These are phyloP conservation scores for Strobilomyces echinocephalus DNA, from an alignment of 768 basidiomycete species.

Conservation along the genomic window DNA sequence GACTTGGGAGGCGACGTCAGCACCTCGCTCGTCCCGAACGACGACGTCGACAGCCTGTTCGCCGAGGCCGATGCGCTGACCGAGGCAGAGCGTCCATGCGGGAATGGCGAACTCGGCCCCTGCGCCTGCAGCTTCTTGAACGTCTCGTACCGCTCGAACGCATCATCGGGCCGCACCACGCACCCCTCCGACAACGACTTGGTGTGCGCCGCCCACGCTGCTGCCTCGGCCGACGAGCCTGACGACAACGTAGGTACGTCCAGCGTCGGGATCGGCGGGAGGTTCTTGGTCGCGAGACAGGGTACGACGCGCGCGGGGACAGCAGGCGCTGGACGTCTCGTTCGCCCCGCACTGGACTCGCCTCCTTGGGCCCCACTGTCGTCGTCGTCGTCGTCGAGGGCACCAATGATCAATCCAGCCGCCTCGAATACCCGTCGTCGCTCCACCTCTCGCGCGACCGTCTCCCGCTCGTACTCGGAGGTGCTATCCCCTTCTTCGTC, in stretches of 20 bases:
- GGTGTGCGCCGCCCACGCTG: background rate
- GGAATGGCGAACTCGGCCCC: conserved; percentile 3
- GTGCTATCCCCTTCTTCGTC: conserved; percentile 26
- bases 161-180: conserved; percentile 58
- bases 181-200: conserved; percentile 14
- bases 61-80: background rate
- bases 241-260: conserved; percentile 17
- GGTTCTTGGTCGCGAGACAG: conserved; percentile 38
- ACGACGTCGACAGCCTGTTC: conserved; percentile 62
- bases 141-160: conserved; percentile 86
- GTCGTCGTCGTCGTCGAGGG: background rate
- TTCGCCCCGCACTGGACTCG: conserved; percentile 5
- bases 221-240: no score
- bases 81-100: background rate
- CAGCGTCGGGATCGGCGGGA: conserved; percentile 48
- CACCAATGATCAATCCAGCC: conserved; percentile 77
- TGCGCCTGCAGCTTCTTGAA: conserved; percentile 53
- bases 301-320: conserved; percentile 11
- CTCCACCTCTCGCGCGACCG: conserved; percentile 57
- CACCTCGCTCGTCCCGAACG: conserved; percentile 40
- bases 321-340: conserved; percentile 26
- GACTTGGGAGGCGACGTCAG: conserved; percentile 40
- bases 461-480: conserved; percentile 4
- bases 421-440: conserved; percentile 81
- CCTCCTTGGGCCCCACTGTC: background rate